A percentile compares a stretch with the other conserved stretches of the same genome.
Evolutionary conservation across 371 early-diverging fungal species (phyloP).

Genomic region (Smittium culicis): DNA sequence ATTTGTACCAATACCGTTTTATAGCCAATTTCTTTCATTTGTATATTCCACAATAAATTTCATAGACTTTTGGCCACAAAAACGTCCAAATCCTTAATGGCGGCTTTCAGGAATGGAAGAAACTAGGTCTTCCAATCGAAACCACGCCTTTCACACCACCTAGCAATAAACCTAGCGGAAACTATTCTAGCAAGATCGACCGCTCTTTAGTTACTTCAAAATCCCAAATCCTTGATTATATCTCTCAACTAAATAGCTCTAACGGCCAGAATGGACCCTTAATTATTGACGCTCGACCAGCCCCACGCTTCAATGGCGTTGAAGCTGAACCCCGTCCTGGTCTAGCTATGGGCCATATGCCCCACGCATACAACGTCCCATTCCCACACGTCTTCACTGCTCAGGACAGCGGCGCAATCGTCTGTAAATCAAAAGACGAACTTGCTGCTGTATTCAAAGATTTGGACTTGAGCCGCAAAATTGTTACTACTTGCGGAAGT

Average conservation of each 20-base stretch:
- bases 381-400: constrained; percentile 27
- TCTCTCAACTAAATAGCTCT: constrained; percentile 19
- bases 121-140: constrained; percentile 38
- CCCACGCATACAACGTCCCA: constrained; percentile 55
- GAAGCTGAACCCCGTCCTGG: constrained; percentile 75
- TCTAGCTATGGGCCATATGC: constrained; percentile 76
- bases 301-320: constrained; percentile 49
- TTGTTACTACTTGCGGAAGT: constrained; percentile 57
- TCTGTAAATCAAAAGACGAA: constrained; percentile 26
- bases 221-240: constrained; percentile 7
- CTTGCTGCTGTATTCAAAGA: constrained; percentile 35
- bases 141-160: neutral
- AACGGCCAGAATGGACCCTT: constrained; percentile 19
- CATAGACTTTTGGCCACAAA: constrained; percentile 66
- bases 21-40: no score
- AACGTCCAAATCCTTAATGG: constrained; percentile 76
- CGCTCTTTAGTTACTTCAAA: neutral
- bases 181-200: neutral
- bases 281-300: constrained; percentile 74
- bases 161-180: neutral
- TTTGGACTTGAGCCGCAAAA: constrained; percentile 23
- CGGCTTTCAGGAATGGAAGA: constrained; percentile 67
- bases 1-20: no score
- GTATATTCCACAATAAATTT: neutral
- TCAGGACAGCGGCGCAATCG: neutral